Conservation (phyloP, 495 filamentous ascomycete species). For the Collariella sp. region DNA sequence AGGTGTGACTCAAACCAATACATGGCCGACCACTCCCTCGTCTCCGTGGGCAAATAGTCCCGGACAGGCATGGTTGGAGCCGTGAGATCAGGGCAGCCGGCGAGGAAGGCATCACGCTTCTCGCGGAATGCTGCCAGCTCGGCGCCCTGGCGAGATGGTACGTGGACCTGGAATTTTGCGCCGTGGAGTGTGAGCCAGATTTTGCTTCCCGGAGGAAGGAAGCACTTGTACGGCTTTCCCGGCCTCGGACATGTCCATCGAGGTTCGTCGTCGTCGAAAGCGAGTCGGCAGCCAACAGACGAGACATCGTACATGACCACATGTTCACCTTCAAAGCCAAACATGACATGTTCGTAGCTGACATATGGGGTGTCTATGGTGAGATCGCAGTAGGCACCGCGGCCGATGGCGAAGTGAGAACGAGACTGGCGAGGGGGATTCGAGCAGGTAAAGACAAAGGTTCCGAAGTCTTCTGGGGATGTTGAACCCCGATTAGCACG, state of each 20-base stretch:
- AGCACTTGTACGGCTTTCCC: background rate
- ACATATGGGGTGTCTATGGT: too few species aligned
- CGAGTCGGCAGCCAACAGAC: background rate
- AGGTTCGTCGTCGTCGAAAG: background rate
- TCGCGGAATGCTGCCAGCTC: background rate
- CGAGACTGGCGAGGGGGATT: too few species aligned
- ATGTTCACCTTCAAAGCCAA: background rate
- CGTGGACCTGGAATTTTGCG: background rate
- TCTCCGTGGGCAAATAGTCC: too few species aligned
- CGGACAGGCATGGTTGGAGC: too few species aligned
- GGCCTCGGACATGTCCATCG: background rate
- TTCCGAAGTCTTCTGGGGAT: too few species aligned
- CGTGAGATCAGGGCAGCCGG: background rate
- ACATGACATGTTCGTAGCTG: background rate
- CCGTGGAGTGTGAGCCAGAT: background rate
- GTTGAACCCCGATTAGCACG: too few species aligned
- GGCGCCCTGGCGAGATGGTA: background rate
- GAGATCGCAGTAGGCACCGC: too few species aligned
- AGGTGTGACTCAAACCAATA: background rate
- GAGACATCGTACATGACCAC: conserved; percentile 1
- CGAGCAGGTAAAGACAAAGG: too few species aligned
- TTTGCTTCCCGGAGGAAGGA: background rate
- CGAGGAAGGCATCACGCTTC: background rate
- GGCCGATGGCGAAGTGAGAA: too few species aligned
- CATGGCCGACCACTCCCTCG: background rate